Conservation (phyloP, 2,329 filamentous ascomycete species). For the Lojkania enalia region DNA sequence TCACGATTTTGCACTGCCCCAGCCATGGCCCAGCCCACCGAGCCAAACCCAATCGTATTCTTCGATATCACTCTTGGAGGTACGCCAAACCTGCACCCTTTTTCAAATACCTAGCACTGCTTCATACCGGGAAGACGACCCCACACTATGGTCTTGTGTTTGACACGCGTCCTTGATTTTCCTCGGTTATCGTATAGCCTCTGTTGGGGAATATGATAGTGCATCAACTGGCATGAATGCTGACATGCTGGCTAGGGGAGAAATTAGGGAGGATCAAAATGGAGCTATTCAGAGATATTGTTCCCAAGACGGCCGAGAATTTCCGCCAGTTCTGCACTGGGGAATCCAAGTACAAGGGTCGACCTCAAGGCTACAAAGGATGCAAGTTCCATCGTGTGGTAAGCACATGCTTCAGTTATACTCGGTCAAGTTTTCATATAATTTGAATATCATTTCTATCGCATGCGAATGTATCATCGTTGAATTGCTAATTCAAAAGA, state of each 20-base stretch:
- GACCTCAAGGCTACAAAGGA: slow-evolving; percentile 91
- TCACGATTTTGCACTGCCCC: slow-evolving; percentile 29
- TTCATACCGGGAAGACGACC: slow-evolving; percentile 6
- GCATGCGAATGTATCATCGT: too few relatives aligned
- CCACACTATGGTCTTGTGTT: slow-evolving; percentile 18
- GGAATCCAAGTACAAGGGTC: slow-evolving; percentile 79
- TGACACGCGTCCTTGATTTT: slow-evolving; percentile 12
- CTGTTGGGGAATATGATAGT: background rate
- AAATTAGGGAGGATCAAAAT: slow-evolving; percentile 44
- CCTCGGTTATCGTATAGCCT: background rate
- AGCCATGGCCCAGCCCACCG: slow-evolving; percentile 39
- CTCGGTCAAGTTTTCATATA: too few relatives aligned
- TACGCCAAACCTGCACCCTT: slow-evolving; percentile 47
- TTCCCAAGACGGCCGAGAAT: slow-evolving; percentile 90
- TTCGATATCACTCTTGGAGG: slow-evolving; percentile 81
- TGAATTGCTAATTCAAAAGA: too few relatives aligned
- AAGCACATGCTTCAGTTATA: slow-evolving; percentile 49
- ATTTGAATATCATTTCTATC: too few relatives aligned
- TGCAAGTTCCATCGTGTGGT: slow-evolving; percentile 94
- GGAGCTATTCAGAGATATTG: slow-evolving; percentile 80
- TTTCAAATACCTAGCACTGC: slow-evolving; percentile 14
- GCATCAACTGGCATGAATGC: background rate
- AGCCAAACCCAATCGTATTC: slow-evolving; percentile 62
- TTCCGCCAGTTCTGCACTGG: slow-evolving; percentile 97
- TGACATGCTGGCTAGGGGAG: slow-evolving; percentile 28